Base-by-base conservation (phyloP, 345 rosid genomes). In the Corchorus capsularis region DNA sequence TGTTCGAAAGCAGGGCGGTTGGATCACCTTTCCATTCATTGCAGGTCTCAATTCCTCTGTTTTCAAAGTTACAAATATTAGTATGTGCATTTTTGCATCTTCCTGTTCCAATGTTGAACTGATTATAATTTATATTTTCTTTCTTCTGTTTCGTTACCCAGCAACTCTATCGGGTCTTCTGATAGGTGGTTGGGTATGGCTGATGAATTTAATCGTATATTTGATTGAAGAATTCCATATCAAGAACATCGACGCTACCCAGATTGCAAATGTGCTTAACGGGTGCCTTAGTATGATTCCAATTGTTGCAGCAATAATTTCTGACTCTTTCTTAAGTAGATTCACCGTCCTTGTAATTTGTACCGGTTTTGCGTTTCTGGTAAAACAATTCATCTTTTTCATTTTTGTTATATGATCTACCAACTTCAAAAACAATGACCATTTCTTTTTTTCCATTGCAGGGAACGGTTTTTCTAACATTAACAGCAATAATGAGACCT, bases 181-280 rank as follows among this genome's bases (percentile, higher is more conserved):
- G 12, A 37, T 75, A 1, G 47, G 54, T 50, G 20, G 43, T 39
- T 39, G 63, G 12, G 78, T 64, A 35, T 65, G 71, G 78, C 0
- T 65, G 22, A 41, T 41, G 17, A 75, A 75, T 54, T 56, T 75
- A 53, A 56, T 75, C 53, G 81, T 83, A 59, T 83, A 54, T 75
- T 59, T 83, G 63, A 83, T 83, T n/a, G 17, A 83, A 59, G 64
- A 75, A 19, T 75, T 75, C 78, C 54, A 75, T 15, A 50, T 75
- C 20, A 75, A 75, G 63, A 75, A 53, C 72, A 56, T 75, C 13
- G 72, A 65, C 20, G 71, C 78, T 3, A 19, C 78, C 37, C 78
- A 75, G 53, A 75, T 65, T 22, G 53, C 39, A 14, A 75, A 75
- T 22, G 72, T 54, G 15, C 41, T 75, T 5, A 52, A 19, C 15